Conservation (phyloP, 805 yeast species). For the Wickerhamiella hasegawae region DNA sequence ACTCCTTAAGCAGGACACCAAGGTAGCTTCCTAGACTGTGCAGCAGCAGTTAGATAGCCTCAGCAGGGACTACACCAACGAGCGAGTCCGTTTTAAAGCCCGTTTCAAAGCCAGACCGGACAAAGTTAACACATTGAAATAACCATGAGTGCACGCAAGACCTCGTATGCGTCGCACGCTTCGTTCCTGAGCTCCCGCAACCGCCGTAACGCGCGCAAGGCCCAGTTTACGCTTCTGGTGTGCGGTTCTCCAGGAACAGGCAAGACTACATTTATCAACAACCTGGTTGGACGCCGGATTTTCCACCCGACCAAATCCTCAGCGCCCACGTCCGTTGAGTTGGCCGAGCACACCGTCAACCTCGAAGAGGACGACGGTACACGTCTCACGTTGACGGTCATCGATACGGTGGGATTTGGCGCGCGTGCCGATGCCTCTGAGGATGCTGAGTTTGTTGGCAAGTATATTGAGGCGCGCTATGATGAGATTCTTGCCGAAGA, state of each 20-base stretch:
- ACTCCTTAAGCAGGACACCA: too few relatives aligned
- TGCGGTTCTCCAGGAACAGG: conserved; percentile 66
- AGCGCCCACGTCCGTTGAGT: neutral
- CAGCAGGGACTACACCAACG: too few relatives aligned
- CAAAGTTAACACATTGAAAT: too few relatives aligned
- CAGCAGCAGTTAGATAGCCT: too few relatives aligned
- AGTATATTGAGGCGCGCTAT: conserved; percentile 51
- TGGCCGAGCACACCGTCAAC: conserved; percentile 17
- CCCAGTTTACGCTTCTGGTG: conserved; percentile 50
- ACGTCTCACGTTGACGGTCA: conserved; percentile 37
- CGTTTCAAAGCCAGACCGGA: too few relatives aligned
- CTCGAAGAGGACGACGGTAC: conserved; percentile 42
- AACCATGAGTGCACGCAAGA: neutral
- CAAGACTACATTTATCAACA: conserved; percentile 54
- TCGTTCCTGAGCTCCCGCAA: neutral
- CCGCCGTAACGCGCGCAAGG: conserved; percentile 9
- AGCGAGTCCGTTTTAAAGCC: too few relatives aligned
- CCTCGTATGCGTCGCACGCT: neutral
- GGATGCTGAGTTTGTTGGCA: conserved; percentile 33
- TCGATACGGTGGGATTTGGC: conserved; percentile 66
- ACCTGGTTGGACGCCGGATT: conserved; percentile 23
- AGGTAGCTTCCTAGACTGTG: too few relatives aligned
- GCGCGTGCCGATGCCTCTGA: conserved; percentile 47
- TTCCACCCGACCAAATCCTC: neutral
- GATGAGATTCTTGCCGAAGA: conserved; percentile 62